A percentile compares a stretch with the other conserved stretches of the same genome.
phyloP scores from a whole-genome alignment of 495 filamentous ascomycete genomes.

The Hypoxylon fuscum region DNA sequence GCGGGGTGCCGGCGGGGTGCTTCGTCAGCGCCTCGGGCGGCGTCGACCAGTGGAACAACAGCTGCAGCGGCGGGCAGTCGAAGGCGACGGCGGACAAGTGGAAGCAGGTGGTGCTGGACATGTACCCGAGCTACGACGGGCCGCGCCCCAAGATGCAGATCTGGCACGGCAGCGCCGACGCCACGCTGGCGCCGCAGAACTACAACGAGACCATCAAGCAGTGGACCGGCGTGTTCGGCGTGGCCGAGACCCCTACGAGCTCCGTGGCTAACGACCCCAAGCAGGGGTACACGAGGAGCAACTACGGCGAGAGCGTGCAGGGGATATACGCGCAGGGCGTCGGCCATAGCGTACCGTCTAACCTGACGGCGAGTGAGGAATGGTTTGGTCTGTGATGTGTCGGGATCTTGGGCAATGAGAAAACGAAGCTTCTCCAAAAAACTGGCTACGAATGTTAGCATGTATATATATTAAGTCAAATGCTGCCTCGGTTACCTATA shows the following conservation, averaged over 20 bases:
- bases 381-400: constrained; percentile 48
- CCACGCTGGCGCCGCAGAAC: constrained; percentile 56
- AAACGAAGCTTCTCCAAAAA: too few relatives aligned
- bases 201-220: constrained; percentile 61
- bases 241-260: constrained; percentile 42
- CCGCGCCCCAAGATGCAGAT: constrained; percentile 65
- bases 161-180: constrained; percentile 59
- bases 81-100: constrained; percentile 52
- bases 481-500: neutral
- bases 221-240: constrained; percentile 61
- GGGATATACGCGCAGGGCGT: constrained; percentile 53
- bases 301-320: constrained; percentile 50
- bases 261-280: constrained; percentile 48
- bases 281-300: constrained; percentile 48
- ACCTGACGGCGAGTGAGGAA: constrained; percentile 48
- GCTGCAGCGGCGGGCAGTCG: constrained; percentile 52
- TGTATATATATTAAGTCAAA: constrained; percentile 12
- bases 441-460: constrained; percentile 11
- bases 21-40: constrained; percentile 52
- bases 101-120: constrained; percentile 53
- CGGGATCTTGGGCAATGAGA: neutral
- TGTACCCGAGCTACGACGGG: constrained; percentile 60
- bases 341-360: constrained; percentile 50
- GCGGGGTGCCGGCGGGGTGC: constrained; percentile 68
- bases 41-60: constrained; percentile 55